Conservation (phyloP, 345 rosid genomes). For the Populus tremula region DNA sequence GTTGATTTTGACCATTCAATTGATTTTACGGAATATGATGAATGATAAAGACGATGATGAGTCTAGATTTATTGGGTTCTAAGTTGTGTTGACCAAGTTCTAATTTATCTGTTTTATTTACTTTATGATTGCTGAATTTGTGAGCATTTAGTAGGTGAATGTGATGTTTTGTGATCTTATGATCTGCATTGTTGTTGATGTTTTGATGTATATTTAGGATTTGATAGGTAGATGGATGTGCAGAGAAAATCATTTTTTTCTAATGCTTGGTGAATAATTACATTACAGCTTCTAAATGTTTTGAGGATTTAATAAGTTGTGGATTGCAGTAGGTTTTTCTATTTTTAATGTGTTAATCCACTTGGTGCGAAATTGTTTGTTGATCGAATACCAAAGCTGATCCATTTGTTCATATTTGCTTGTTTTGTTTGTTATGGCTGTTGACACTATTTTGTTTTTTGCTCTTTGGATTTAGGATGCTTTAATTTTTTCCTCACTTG, state of each 20-base stretch:
- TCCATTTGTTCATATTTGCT: background rate
- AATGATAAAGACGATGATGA: background rate
- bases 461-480: constrained; percentile 3
- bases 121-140: background rate
- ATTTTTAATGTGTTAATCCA: background rate
- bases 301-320: background rate
- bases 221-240: background rate
- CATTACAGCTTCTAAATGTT: background rate
- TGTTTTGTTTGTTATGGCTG: background rate
- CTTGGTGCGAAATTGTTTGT: background rate
- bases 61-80: background rate
- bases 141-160: background rate
- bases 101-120: background rate
- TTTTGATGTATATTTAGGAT: constrained; percentile 2
- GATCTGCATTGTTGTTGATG: constrained; percentile 10
- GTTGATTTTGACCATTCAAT: too few species aligned
- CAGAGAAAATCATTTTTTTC: background rate
- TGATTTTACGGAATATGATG: background rate
- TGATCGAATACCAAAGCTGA: background rate
- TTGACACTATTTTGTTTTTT: background rate
- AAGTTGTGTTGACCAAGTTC: background rate
- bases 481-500: background rate
- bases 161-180: background rate
- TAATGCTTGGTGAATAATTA: background rate
- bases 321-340: background rate